Percentiles rank a stretch among this genome's conserved stretches.
These are phyloP conservation scores for Elasticomyces elasticus DNA, from an alignment of 495 filamentous ascomycete genomes.

Conservation along the genomic window DNA sequence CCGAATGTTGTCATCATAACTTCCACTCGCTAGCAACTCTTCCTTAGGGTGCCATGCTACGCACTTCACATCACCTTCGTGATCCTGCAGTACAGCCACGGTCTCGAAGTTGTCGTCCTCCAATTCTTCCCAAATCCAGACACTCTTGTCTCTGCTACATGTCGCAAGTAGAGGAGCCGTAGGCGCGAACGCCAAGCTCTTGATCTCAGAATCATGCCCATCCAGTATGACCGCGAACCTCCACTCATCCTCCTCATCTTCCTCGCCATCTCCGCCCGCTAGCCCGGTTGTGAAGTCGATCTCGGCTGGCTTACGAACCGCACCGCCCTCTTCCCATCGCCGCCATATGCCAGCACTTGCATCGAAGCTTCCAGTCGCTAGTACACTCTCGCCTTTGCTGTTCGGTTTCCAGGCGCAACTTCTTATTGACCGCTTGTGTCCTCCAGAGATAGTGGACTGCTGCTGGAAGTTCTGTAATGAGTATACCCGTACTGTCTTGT, in stretches of 20 bases:
- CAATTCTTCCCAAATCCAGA: constrained; percentile 99
- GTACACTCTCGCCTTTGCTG: constrained; percentile 46
- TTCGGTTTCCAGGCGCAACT: constrained; percentile 74
- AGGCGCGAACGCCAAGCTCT: constrained; percentile 69
- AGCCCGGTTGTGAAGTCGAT: constrained; percentile 27
- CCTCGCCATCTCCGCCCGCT: constrained; percentile 24
- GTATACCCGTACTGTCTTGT: constrained; percentile 79
- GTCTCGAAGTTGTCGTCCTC: constrained; percentile 94
- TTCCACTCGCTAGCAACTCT: constrained; percentile 68
- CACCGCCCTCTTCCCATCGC: constrained; percentile 43
- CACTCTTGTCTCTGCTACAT: constrained; percentile 80
- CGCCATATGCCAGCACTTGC: constrained; percentile 83
- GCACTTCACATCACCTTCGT: constrained; percentile 88
- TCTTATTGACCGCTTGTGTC: constrained; percentile 80
- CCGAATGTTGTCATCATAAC: constrained; percentile 86
- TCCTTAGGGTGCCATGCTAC: constrained; percentile 82
- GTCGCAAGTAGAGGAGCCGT: constrained; percentile 70
- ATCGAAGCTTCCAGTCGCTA: constrained; percentile 90
- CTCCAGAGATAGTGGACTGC: constrained; percentile 69
- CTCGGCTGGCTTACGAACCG: constrained; percentile 22
- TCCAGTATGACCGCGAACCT: constrained; percentile 77
- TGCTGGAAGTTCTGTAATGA: constrained; percentile 69
- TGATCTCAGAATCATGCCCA: constrained; percentile 90
- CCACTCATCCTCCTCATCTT: constrained; percentile 65
- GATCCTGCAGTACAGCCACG: constrained; percentile 84